Base-by-base conservation (phyloP, 1,284 basidiomycete genomes). In the Puccinia hordei region DNA sequence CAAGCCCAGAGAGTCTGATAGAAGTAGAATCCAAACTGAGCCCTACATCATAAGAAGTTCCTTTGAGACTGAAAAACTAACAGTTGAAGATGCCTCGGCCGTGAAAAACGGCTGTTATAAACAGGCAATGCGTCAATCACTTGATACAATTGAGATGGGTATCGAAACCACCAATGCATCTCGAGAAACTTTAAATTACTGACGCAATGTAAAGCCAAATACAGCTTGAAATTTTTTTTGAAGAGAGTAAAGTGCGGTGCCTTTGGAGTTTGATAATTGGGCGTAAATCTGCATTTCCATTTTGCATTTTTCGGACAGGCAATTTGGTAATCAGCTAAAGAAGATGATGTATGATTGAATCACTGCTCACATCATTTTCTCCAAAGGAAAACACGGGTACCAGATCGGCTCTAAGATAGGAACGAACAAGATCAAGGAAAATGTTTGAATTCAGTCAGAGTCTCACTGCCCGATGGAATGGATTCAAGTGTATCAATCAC, bases 311-410 rank as follows among this genome's bases (percentile, higher is more conserved):
- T 71, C 13, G 51, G n/a, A 27, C 33, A 51, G 35, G 1, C 22
- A n/a, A 1, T 15, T 71, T 15, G 6, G 24, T 22, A 49, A 19
- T 55, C 35, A 38, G 41, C 12, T 44, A 55, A 55, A 22, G 19
- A 27, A 33, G 8, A 61, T 44, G 24, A 27, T 22, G 17, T 38
- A 44, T 72, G 57, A 41, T 71, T n/a, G 27, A 51, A 76, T 41
- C 33, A n/a, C 61, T 66, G 88, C 91, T 83, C 82, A 94, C 94
- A 85, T 99, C 96, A 85, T 99, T 99, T 87, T 99, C 96, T 24
- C 96, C 96, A 84, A 99, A 99, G 0, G 93, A 95, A 84, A 97
- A 97, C 0, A 96, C 94, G 0, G 95, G 95, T 0, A 98, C 95
- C 10, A 98, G 88, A 84, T 94, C 92, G 61, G 95, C 95, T 22